phyloP scores from a whole-genome alignment of 306 rosid genomes.

The Crataegus laevigata region DNA sequence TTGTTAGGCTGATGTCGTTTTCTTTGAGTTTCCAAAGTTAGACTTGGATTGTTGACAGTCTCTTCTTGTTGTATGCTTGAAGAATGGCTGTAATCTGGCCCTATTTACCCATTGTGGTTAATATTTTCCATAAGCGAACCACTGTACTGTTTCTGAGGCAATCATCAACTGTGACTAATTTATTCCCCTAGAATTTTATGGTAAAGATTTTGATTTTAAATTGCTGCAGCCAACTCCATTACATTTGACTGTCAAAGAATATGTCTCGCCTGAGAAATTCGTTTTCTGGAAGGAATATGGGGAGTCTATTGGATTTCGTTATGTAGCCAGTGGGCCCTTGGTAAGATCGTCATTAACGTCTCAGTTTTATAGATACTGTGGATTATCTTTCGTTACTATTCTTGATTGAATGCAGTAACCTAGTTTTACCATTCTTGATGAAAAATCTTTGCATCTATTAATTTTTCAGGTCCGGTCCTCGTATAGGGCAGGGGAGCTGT shows the following conservation, averaged over 20 bases:
- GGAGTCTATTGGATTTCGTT: constrained; percentile 92
- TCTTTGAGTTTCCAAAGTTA: not conserved
- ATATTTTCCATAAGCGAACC: not conserved
- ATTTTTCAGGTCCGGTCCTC: constrained; percentile 80
- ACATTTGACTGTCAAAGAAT: constrained; percentile 92
- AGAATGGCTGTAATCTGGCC: constrained; percentile 6
- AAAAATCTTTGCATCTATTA: not conserved
- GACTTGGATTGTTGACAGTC: not conserved
- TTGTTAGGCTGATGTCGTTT: not conserved
- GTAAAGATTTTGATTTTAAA: constrained; percentile 1
- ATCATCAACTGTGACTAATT: not conserved
- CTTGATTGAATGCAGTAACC: not conserved
- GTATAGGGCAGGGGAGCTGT: constrained; percentile 93
- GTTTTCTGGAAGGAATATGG: constrained; percentile 90
- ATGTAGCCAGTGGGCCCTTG: constrained; percentile 96
- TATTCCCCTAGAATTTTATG: not conserved
- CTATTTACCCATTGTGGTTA: not conserved
- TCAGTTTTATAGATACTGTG: not conserved
- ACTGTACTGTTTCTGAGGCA: not conserved
- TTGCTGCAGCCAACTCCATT: constrained; percentile 79
- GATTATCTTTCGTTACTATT: constrained; percentile 3
- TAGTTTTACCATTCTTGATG: not conserved
- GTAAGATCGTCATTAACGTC: constrained; percentile 34
- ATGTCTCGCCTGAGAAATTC: constrained; percentile 79
- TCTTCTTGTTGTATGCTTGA: not conserved